These are phyloP conservation scores for Talaromyces sp. DNA, from an alignment of 2,329 filamentous ascomycete genomes.

Conservation along the genomic window DNA sequence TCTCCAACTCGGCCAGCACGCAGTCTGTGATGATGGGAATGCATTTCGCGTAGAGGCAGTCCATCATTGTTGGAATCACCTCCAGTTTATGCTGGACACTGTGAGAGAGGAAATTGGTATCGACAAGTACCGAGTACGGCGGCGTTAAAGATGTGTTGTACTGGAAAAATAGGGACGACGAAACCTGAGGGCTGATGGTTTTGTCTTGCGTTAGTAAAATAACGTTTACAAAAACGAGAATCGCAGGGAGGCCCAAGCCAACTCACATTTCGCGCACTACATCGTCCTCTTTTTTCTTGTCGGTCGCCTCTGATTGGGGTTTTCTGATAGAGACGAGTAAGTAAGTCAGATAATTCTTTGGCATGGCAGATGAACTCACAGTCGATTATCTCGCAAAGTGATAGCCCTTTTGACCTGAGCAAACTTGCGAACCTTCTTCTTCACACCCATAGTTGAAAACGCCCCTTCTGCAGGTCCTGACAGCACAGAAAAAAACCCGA, in stretches of 20 bases:
- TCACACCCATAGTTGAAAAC: conserved; percentile 66
- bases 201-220: background rate
- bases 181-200: conserved; percentile 62
- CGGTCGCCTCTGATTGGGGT: conserved; percentile 66
- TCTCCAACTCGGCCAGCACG: conserved; percentile 81
- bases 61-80: conserved; percentile 84
- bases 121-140: conserved; percentile 74
- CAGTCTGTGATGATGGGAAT: conserved; percentile 82
- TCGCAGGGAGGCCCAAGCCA: no score
- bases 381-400: conserved; percentile 70
- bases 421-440: conserved; percentile 91
- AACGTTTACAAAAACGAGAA: background rate
- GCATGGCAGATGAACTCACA: conserved; percentile 34
- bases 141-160: conserved; percentile 83
- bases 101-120: conserved; percentile 88
- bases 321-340: conserved; percentile 41
- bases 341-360: background rate
- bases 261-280: conserved; percentile 68
- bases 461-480: background rate
- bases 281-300: conserved; percentile 57
- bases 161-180: conserved; percentile 80
- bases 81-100: conserved; percentile 89
- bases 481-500: background rate
- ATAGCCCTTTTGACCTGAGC: conserved; percentile 79
- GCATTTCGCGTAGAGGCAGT: conserved; percentile 87